Percentiles rank a stretch among this genome's conserved stretches.
These are phyloP conservation scores for Stereum hirsutum DNA, from an alignment of 1,284 basidiomycete genomes.

Conservation along the genomic window DNA sequence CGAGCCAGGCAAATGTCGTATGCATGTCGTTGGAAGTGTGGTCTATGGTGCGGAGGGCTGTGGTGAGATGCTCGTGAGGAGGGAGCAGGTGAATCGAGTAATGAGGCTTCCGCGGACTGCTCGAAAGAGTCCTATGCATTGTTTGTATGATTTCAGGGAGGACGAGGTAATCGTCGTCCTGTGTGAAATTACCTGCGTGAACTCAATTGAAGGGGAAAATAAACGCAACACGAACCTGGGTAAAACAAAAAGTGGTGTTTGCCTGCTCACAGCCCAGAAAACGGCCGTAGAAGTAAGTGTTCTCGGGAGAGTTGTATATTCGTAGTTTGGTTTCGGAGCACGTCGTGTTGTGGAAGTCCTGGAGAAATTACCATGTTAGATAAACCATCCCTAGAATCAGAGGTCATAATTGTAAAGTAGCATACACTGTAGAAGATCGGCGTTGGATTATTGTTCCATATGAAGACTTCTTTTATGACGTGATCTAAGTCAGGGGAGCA, in stretches of 20 bases:
- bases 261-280: slow-evolving; percentile 49
- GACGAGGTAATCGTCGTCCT: slow-evolving; percentile 67
- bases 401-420: slow-evolving; percentile 3
- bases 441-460: slow-evolving; percentile 59
- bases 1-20: slow-evolving; percentile 59
- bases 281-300: slow-evolving; percentile 57
- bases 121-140: slow-evolving; percentile 30
- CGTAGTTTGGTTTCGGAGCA: slow-evolving; percentile 36
- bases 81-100: slow-evolving; percentile 46
- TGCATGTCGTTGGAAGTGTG: slow-evolving; percentile 26
- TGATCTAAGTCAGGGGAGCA: slow-evolving; percentile 39
- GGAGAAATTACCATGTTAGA: too few species aligned
- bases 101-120: slow-evolving; percentile 14
- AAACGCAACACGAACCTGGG: slow-evolving; percentile 33
- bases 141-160: slow-evolving; percentile 44
- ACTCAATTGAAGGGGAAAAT: slow-evolving; percentile 2
- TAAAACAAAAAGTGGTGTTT: slow-evolving; percentile 47
- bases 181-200: too few species aligned
- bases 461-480: slow-evolving; percentile 37
- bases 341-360: slow-evolving; percentile 38
- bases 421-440: slow-evolving; percentile 1
- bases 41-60: slow-evolving; percentile 28
- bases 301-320: slow-evolving; percentile 49
- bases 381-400: background rate
- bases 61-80: slow-evolving; percentile 50